Base-by-base conservation (phyloP, 2,329 filamentous ascomycete genomes). In the Penicillium sp. region DNA sequence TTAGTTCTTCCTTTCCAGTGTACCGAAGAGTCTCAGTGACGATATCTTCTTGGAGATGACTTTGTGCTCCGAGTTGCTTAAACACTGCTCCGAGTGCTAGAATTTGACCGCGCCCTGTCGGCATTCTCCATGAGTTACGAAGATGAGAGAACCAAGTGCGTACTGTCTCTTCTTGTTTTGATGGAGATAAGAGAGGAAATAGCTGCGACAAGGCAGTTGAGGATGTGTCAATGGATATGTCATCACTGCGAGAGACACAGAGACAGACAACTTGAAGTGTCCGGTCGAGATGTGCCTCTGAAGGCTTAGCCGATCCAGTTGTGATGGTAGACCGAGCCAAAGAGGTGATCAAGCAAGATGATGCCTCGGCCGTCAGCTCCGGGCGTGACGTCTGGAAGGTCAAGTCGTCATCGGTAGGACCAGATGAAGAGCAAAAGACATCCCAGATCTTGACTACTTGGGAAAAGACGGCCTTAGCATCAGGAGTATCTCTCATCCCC, bases 31-130 rank as follows among this genome's bases (percentile, higher is more conserved):
- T 60, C 32, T 68, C 67, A 7, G 68, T 60, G 11, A 73, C 59
- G 8, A 75, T 69, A 11, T 57, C 56, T n/a, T 61, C 48, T 47
- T 65, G 68, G 5, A 68, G 50, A 42, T 56, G 38, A 46, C 63
- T 63, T 30, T 52, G 56, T 9, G 53, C 35, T 34, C 64, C 60
- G 43, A 76, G 60, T 34, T 61, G 63, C 53, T 64, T 69, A 59
- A 71, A 78, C 30, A 74, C 70, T 14, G 69, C 64, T 4, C 76
- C 74, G 8, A 79, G 62, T 5, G 73, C 72, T 34, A 70, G 67
- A 39, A 79, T 74, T 50, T 78, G 74, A 9, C 76, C 76, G 27
- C 73, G 72, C 16, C 74, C 74, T 42, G 70, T 73, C 13, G 71
- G 70, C 26, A 70, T 60, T 47, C 71, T 71, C 61, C 70, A 70